Evolutionary conservation across 169 alveolate genomes (phyloP).

Genomic region (Theileria sp.): DNA sequence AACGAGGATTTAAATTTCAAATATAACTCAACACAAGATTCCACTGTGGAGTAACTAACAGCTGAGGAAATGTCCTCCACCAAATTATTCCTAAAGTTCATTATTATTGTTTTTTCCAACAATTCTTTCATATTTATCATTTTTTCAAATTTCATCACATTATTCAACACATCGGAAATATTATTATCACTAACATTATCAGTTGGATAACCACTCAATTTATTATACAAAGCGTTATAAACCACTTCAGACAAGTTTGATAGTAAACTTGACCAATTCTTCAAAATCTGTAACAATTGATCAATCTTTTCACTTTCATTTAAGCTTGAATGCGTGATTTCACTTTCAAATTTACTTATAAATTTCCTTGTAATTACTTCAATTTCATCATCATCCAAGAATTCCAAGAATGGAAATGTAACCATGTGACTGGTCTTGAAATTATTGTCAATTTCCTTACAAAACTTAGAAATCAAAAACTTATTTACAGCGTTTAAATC

Average conservation of each 20-base stretch:
- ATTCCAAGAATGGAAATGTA: conserved; percentile 47
- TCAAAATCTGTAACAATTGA: background rate
- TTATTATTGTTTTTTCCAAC: background rate
- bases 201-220: background rate
- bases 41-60: background rate
- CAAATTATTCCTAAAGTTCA: background rate
- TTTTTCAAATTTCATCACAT: background rate
- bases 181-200: background rate
- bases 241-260: background rate
- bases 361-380: background rate
- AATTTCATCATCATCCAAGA: conserved; percentile 6
- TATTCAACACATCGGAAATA: background rate
- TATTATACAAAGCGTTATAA: background rate
- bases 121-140: background rate
- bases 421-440: conserved; percentile 13
- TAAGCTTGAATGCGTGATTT: background rate
- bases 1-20: background rate
- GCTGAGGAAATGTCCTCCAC: background rate
- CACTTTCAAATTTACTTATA: background rate
- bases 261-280: background rate
- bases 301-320: background rate
- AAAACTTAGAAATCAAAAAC: background rate
- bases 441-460: background rate
- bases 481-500: background rate
- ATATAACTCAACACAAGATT: background rate